Conservation (phyloP, 1,284 basidiomycete species). For the Salmacisia buchloeana region DNA sequence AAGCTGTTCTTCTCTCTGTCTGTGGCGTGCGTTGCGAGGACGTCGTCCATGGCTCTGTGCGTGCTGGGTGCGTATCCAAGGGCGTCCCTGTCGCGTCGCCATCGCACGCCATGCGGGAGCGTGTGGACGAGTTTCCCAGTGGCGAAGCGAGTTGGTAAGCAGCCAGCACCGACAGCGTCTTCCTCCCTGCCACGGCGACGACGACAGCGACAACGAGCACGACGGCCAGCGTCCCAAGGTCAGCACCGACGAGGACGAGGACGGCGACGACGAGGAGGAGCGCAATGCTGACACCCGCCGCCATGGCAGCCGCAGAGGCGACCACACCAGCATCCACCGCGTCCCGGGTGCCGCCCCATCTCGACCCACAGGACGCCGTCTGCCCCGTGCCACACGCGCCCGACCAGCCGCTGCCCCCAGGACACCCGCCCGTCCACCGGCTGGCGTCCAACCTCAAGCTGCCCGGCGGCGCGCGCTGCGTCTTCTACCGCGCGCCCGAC, state of each 20-base stretch:
- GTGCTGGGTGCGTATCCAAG: too few relatives aligned
- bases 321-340: not conserved
- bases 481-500: slow-evolving; percentile 45
- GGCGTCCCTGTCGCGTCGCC: too few relatives aligned
- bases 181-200: too few relatives aligned
- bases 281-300: not conserved
- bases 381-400: slow-evolving; percentile 47
- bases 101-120: too few relatives aligned
- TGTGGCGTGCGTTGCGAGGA: not conserved
- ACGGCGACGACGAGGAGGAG: too few relatives aligned
- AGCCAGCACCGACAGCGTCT: too few relatives aligned
- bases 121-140: too few relatives aligned
- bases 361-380: slow-evolving; percentile 4
- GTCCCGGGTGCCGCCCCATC: not conserved
- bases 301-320: not conserved
- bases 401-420: slow-evolving; percentile 44
- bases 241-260: too few relatives aligned
- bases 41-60: not conserved
- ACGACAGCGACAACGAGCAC: too few relatives aligned
- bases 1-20: not conserved
- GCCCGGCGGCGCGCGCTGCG: slow-evolving; percentile 40
- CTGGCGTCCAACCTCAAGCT: slow-evolving; percentile 35
- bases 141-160: too few relatives aligned
- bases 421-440: slow-evolving; percentile 41
- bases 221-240: too few relatives aligned